A percentile compares a stretch with the other conserved stretches of the same genome.
Evolutionary conservation across 768 basidiomycete species (phyloP).

Genomic region (Podaxis sp.): DNA sequence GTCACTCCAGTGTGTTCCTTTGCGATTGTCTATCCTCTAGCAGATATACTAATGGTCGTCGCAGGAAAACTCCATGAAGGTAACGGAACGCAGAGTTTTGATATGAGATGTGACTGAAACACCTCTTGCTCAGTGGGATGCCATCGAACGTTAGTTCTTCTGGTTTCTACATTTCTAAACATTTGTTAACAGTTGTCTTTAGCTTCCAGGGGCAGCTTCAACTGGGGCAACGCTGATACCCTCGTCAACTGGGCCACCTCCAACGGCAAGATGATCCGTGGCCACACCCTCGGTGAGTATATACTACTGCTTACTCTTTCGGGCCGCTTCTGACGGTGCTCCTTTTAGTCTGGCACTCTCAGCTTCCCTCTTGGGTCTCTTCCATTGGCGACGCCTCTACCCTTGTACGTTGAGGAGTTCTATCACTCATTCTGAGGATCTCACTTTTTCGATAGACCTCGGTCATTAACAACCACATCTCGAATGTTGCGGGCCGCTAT

Average conservation of each 20-base stretch:
- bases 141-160: slow-evolving; percentile 31
- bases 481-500: slow-evolving; percentile 42
- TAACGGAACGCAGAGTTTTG: slow-evolving; percentile 10
- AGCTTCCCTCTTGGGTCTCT: slow-evolving; percentile 43
- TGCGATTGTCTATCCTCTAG: not conserved
- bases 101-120: not conserved
- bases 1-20: slow-evolving; percentile 32
- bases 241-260: slow-evolving; percentile 39
- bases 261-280: slow-evolving; percentile 38
- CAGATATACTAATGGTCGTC: not conserved
- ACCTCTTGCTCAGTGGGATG: slow-evolving; percentile 30
- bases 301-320: not conserved
- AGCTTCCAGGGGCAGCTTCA: slow-evolving; percentile 31
- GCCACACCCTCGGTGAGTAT: slow-evolving; percentile 35
- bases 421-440: not conserved
- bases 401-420: slow-evolving; percentile 24
- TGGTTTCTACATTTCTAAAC: not conserved
- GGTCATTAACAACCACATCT: slow-evolving; percentile 47
- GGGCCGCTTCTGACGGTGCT: not conserved
- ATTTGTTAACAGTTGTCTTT: not conserved
- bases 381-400: slow-evolving; percentile 35
- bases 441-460: slow-evolving; percentile 27
- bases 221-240: slow-evolving; percentile 25
- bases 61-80: slow-evolving; percentile 44
- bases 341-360: slow-evolving; percentile 28